phyloP scores from a whole-genome alignment of 2,329 filamentous ascomycete genomes.

The Aspergillus hortae region DNA sequence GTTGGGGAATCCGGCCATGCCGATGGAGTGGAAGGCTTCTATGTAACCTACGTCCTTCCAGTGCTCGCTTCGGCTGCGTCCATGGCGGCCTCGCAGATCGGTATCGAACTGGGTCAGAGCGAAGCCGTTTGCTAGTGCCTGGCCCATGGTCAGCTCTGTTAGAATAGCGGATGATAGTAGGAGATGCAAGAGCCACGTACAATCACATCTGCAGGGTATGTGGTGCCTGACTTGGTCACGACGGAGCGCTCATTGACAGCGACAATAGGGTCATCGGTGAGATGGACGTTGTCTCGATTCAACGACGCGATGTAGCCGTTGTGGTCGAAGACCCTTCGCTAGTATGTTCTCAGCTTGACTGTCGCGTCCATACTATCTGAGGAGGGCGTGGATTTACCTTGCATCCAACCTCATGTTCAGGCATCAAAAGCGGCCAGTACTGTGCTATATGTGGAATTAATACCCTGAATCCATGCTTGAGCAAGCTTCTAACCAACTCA shows the following conservation, averaged over 20 bases:
- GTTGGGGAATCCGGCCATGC: constrained; percentile 20
- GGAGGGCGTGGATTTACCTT: constrained; percentile 4
- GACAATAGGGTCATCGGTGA: constrained; percentile 1
- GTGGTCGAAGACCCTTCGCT: constrained; percentile 7
- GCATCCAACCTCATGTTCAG: constrained; percentile 15
- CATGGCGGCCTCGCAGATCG: constrained; percentile 12
- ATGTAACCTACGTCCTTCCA: constrained; percentile 15
- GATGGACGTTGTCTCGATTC: neutral
- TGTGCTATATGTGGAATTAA: constrained; percentile 4
- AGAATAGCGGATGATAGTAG: neutral
- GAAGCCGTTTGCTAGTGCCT: constrained; percentile 17
- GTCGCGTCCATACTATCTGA: neutral
- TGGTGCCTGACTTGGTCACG: neutral
- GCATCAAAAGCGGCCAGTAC: constrained; percentile 16
- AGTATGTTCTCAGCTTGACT: neutral
- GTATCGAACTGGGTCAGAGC: constrained; percentile 16
- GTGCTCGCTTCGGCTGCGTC: constrained; percentile 10
- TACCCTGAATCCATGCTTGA: neutral
- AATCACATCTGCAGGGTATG: constrained; percentile 8
- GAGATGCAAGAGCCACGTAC: neutral
- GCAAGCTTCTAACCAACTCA: neutral
- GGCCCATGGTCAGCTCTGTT: neutral
- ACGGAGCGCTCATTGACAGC: neutral
- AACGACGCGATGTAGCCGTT: constrained; percentile 2
- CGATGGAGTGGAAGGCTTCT: constrained; percentile 16